A percentile compares a stretch with the other conserved stretches of the same genome.
phyloP scores from a whole-genome alignment of 1,284 basidiomycete species.

The Ceratobasidium sp. region DNA sequence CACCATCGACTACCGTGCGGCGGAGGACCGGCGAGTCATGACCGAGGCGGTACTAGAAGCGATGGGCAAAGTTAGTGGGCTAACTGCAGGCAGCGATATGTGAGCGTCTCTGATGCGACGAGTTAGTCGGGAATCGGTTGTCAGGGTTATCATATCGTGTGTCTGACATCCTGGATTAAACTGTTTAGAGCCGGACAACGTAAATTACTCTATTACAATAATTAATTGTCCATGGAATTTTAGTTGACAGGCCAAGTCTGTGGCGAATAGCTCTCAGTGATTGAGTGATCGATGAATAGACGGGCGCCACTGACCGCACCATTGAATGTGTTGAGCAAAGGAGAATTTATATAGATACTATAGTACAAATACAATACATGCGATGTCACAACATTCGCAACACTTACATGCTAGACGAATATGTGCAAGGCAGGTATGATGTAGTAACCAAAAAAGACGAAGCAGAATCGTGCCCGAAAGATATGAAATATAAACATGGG shows the following conservation, averaged over 20 bases:
- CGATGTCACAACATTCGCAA: slow-evolving; percentile 25
- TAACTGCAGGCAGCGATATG: slow-evolving; percentile 1
- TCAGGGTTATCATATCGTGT: background rate
- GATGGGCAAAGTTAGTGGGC: slow-evolving; percentile 22
- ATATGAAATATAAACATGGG: background rate
- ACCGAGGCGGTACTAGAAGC: slow-evolving; percentile 31
- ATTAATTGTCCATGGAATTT: too few relatives aligned
- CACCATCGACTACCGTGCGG: slow-evolving; percentile 24
- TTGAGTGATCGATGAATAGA: background rate
- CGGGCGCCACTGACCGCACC: background rate
- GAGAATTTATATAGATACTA: slow-evolving; percentile 6
- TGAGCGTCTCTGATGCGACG: background rate
- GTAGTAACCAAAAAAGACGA: slow-evolving; percentile 13
- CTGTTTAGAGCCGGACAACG: too few relatives aligned
- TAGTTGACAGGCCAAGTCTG: background rate
- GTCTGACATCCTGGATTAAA: too few relatives aligned
- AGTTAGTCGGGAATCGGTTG: background rate
- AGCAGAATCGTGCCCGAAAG: background rate
- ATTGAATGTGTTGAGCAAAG: background rate
- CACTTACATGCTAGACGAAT: slow-evolving; percentile 22
- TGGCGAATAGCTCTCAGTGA: background rate
- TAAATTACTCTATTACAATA: too few relatives aligned
- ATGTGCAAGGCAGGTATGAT: slow-evolving; percentile 32
- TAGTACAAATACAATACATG: slow-evolving; percentile 28
- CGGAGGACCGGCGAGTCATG: slow-evolving; percentile 31